phyloP scores from a whole-genome alignment of 2,329 filamentous ascomycete genomes.

The Colletotrichum tanaceti region DNA sequence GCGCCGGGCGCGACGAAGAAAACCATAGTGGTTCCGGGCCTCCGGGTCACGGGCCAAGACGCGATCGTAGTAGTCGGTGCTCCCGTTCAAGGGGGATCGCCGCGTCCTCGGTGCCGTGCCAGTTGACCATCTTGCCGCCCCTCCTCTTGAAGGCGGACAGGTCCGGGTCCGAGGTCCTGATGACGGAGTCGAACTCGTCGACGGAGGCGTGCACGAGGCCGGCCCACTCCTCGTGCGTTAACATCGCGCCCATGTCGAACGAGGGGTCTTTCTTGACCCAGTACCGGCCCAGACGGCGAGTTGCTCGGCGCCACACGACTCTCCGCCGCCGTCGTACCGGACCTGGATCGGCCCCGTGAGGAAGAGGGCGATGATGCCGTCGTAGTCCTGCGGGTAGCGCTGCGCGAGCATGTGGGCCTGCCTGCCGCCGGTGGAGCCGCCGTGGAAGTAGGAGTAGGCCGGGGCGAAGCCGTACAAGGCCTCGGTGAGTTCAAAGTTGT shows the following conservation, averaged over 20 bases:
- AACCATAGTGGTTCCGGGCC: constrained; percentile 57
- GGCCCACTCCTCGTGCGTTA: constrained; percentile 16
- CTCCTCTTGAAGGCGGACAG: constrained; percentile 46
- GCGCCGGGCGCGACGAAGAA: constrained; percentile 64
- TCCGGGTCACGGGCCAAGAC: constrained; percentile 48
- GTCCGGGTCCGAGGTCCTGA: constrained; percentile 46
- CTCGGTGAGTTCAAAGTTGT: constrained; percentile 43
- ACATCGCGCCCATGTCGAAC: constrained; percentile 40
- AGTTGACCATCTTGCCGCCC: constrained; percentile 56
- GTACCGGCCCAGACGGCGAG: neutral
- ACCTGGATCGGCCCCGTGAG: constrained; percentile 26
- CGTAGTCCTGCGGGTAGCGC: constrained; percentile 66
- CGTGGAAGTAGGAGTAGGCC: constrained; percentile 64
- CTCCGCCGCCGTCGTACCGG: neutral
- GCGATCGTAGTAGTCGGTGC: constrained; percentile 45
- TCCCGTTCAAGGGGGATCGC: constrained; percentile 49
- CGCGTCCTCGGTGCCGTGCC: constrained; percentile 54
- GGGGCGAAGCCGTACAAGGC: constrained; percentile 56
- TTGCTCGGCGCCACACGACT: neutral
- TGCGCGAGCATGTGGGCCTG: constrained; percentile 68
- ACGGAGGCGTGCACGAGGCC: constrained; percentile 41
- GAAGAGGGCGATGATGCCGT: constrained; percentile 65
- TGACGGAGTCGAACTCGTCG: constrained; percentile 40
- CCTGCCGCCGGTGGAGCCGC: constrained; percentile 70
- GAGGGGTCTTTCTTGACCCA: constrained; percentile 46